Base-by-base conservation (phyloP, 345 rosid species). In the Adansonia digitata region DNA sequence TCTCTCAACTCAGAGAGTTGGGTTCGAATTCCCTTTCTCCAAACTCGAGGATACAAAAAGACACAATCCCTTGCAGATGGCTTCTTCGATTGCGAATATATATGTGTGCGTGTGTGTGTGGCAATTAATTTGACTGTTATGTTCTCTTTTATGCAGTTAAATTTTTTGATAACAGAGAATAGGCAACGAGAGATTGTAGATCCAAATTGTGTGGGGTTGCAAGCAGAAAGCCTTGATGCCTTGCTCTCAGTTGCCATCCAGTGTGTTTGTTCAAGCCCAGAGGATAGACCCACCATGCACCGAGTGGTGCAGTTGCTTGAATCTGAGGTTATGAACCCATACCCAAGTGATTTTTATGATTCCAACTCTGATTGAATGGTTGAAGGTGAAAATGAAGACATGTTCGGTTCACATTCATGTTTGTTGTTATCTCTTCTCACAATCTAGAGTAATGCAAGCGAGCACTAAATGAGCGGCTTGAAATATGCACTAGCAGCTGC, bases 301-400 rank as follows among this genome's bases (percentile, higher is more conserved):
- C 86, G 97, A 81, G 97, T 95, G 67, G 90, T 93, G 39, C 99
- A 95, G 75, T 78, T 90, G 69, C 94, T 95, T 14, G 98, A 93
- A 82, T 91, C 99, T 29, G 99, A 91, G 78, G 97, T 93, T 71
- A 93, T 93, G 98, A 93, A 97, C 77, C 99, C 99, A 42, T 95
- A 97, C 84, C 99, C 98, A 12, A 95, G 99, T 70, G 98, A 95
- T 73, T 91, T 95, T 27, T 93, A 95, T 42, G 99, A 95, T 82
- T 91, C 97, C 83, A 86, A 69, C 87, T 89, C 98, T 2, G 99
- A 95, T 43, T 91, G 88, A 90, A 73, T 45, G 71, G 39, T 37
- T 26, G 12, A 17, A 4, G 69, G 65, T 27, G 78, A 74, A 68
- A 60, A 31, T 51, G 73, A 72, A 37, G 35, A 57, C 69, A 15